phyloP scores from a whole-genome alignment of 2,329 filamentous ascomycete genomes.

The Septoria petroselini region DNA sequence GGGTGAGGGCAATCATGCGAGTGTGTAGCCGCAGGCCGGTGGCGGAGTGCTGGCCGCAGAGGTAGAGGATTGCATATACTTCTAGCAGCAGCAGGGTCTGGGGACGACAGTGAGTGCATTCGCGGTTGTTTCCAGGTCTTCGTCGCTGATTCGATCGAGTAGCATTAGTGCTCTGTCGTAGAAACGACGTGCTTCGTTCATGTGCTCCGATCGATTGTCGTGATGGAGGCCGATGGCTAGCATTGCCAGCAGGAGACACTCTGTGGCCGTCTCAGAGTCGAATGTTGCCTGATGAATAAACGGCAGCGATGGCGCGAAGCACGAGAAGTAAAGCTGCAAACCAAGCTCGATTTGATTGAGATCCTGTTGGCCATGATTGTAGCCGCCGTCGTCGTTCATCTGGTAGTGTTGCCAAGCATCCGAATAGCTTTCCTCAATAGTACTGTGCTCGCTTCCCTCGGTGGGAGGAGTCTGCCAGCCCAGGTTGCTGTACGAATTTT shows the following conservation, averaged over 20 bases:
- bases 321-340: background rate
- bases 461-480: too few species aligned
- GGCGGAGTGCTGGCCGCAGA: slow-evolving; percentile 40
- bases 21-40: slow-evolving; percentile 43
- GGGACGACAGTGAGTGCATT: slow-evolving; percentile 35
- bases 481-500: too few species aligned
- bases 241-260: background rate
- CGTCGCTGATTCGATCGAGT: background rate
- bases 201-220: background rate
- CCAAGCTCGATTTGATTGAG: background rate
- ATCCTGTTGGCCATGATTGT: background rate
- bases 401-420: background rate
- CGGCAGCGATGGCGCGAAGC: background rate
- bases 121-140: slow-evolving; percentile 9
- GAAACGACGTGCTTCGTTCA: background rate
- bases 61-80: slow-evolving; percentile 46
- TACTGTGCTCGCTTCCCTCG: too few species aligned
- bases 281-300: background rate
- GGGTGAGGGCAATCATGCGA: slow-evolving; percentile 42
- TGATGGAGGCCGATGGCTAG: background rate
- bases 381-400: too few species aligned
- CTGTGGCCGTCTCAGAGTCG: background rate
- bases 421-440: too few species aligned
- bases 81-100: slow-evolving; percentile 44
- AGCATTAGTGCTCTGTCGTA: slow-evolving; percentile 13